phyloP scores from a whole-genome alignment of 2,329 filamentous ascomycete genomes.

The Fusarium lyarnte region DNA sequence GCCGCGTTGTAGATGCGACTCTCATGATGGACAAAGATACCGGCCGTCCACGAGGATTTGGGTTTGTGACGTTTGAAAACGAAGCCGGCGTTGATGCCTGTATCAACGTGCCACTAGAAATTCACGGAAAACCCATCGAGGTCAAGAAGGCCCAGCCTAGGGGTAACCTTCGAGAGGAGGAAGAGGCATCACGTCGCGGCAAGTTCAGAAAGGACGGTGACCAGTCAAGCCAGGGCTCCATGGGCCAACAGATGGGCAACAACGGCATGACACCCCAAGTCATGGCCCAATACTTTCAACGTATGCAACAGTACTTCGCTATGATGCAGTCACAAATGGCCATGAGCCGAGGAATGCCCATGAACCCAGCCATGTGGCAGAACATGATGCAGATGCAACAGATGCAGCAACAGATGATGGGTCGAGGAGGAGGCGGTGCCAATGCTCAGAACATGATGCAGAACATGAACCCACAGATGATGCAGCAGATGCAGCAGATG shows the following conservation, averaged over 20 bases:
- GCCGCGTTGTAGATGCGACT: conserved; percentile 94
- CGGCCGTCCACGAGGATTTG: conserved; percentile 93
- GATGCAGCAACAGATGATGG: conserved; percentile 66
- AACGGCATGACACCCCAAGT: conserved; percentile 90
- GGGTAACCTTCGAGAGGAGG: conserved; percentile 92
- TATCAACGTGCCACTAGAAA: conserved; percentile 84
- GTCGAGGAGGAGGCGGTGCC: conserved; percentile 50
- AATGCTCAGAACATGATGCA: conserved; percentile 53
- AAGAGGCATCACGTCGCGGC: conserved; percentile 72
- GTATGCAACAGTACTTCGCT: conserved; percentile 97
- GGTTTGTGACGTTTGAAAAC: conserved; percentile 97
- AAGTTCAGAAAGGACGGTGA: conserved; percentile 67
- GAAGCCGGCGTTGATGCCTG: conserved; percentile 95
- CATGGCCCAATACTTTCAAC: conserved; percentile 98
- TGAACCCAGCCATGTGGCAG: conserved; percentile 81
- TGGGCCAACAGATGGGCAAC: conserved; percentile 56
- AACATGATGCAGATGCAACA: conserved; percentile 82
- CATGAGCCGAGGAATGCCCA: conserved; percentile 77
- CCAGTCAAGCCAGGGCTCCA: conserved; percentile 53
- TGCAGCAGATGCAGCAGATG: conserved; percentile 68
- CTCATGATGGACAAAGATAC: conserved; percentile 99
- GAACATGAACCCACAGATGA: conserved; percentile 62
- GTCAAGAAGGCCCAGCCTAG: conserved; percentile 98
- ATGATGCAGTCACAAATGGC: conserved; percentile 96
- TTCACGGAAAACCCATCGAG: conserved; percentile 95